Conservation (phyloP, 441 rosid genomes). For the Bruguiera hainesii region DNA sequence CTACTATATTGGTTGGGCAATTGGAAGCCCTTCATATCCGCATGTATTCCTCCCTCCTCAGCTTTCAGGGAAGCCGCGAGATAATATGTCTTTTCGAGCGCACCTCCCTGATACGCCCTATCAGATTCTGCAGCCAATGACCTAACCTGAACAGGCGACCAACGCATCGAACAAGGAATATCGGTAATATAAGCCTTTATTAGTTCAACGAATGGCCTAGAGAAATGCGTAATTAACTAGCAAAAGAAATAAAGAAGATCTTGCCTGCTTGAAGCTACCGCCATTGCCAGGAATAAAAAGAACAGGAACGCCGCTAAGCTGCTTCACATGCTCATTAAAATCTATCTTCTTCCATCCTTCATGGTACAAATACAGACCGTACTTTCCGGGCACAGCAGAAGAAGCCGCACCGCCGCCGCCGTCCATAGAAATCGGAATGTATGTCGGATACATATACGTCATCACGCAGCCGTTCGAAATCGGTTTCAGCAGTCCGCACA, state of each 20-base stretch:
- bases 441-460: constrained; percentile 98
- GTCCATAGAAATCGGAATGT: constrained; percentile 63
- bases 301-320: constrained; percentile 83
- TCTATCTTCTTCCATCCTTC: constrained; percentile 99
- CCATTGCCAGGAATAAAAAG: constrained; percentile 98
- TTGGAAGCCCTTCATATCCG: constrained; percentile 39
- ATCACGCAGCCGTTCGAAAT: constrained; percentile 76
- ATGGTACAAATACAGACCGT: constrained; percentile 78
- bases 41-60: constrained; percentile 48
- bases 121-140: constrained; percentile 97
- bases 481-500: constrained; percentile 68
- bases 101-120: constrained; percentile 87
- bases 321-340: constrained; percentile 65
- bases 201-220: too few species aligned
- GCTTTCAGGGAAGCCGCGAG: constrained; percentile 56
- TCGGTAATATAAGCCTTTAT: neutral
- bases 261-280: constrained; percentile 97
- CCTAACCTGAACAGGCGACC: constrained; percentile 57
- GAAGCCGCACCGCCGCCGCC: constrained; percentile 23
- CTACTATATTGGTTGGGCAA: constrained; percentile 59
- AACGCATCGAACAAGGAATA: constrained; percentile 5
- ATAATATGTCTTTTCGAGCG: constrained; percentile 74
- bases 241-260: constrained; percentile 20
- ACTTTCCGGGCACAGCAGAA: constrained; percentile 37
- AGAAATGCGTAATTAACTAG: neutral